A percentile compares a stretch with the other conserved stretches of the same genome.
phyloP scores from a whole-genome alignment of 768 basidiomycete genomes.

The Pulveroboletus sp. region DNA sequence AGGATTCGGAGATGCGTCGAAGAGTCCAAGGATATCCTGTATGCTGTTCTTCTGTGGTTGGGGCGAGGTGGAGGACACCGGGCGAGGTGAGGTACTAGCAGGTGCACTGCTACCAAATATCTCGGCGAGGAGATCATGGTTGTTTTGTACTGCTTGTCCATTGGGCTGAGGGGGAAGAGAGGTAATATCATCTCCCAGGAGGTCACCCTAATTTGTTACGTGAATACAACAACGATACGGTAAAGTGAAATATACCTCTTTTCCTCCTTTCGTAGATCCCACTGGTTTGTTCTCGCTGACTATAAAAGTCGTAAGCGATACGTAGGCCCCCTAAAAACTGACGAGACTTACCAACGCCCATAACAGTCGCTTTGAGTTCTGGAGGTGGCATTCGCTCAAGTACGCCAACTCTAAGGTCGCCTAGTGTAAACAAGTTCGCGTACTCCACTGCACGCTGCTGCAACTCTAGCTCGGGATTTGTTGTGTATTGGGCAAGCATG shows the following conservation, averaged over 20 bases:
- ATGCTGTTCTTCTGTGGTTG: slow-evolving; percentile 56
- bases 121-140: slow-evolving; percentile 86
- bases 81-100: slow-evolving; percentile 28
- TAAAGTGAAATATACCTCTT: slow-evolving; percentile 48
- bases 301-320: slow-evolving; percentile 27
- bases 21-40: slow-evolving; percentile 89
- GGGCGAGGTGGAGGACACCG: slow-evolving; percentile 38
- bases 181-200: slow-evolving; percentile 73
- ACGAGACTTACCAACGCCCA: slow-evolving; percentile 71
- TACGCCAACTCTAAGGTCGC: slow-evolving; percentile 76
- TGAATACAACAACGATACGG: not conserved
- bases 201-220: slow-evolving; percentile 46
- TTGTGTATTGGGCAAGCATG: slow-evolving; percentile 75
- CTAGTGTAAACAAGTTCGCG: slow-evolving; percentile 74
- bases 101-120: slow-evolving; percentile 68
- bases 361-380: slow-evolving; percentile 94
- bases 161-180: slow-evolving; percentile 40
- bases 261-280: slow-evolving; percentile 76
- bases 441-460: slow-evolving; percentile 97
- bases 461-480: slow-evolving; percentile 87
- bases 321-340: not conserved
- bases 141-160: slow-evolving; percentile 49
- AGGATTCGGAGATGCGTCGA: slow-evolving; percentile 49
- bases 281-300: slow-evolving; percentile 97
- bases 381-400: slow-evolving; percentile 99